Conservation (phyloP, 75 land plant species). For the Chamaecyparis obtusa region DNA sequence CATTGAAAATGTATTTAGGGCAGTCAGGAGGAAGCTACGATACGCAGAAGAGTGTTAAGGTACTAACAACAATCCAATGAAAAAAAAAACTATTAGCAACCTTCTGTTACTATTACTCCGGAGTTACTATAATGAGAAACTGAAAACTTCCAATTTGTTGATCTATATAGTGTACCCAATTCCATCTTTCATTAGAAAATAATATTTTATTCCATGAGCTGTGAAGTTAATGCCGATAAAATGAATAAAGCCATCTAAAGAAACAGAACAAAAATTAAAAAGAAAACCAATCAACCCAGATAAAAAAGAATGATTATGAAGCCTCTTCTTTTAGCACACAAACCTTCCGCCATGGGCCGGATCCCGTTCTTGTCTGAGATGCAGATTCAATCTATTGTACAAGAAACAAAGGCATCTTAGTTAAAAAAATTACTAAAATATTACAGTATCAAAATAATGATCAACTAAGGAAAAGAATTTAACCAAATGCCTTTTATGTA, state of each 20-base stretch:
- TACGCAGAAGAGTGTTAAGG: no score
- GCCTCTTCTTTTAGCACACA: neutral
- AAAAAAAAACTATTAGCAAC: no score
- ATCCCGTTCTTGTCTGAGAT: conserved; percentile 48
- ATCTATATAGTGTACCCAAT: neutral
- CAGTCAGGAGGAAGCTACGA: no score
- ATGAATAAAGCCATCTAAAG: neutral
- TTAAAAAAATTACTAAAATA: neutral
- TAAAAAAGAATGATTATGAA: neutral
- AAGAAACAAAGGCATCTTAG: neutral
- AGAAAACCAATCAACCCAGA: neutral
- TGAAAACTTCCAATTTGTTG: neutral
- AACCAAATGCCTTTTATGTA: neutral
- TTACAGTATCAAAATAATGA: neutral
- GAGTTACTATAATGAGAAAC: neutral
- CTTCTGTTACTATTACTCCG: no score
- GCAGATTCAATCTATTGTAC: conserved; percentile 44
- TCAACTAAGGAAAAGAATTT: neutral
- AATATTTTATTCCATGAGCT: neutral
- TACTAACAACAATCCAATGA: no score
- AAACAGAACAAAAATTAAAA: neutral
- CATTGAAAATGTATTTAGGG: no score
- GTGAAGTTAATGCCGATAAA: neutral
- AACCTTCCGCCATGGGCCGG: conserved; percentile 50
- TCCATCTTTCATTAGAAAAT: neutral